Percentiles rank a stretch among this genome's conserved stretches.
Conservation (phyloP, 2,329 filamentous ascomycete genomes). For the Penicillium sp. region DNA sequence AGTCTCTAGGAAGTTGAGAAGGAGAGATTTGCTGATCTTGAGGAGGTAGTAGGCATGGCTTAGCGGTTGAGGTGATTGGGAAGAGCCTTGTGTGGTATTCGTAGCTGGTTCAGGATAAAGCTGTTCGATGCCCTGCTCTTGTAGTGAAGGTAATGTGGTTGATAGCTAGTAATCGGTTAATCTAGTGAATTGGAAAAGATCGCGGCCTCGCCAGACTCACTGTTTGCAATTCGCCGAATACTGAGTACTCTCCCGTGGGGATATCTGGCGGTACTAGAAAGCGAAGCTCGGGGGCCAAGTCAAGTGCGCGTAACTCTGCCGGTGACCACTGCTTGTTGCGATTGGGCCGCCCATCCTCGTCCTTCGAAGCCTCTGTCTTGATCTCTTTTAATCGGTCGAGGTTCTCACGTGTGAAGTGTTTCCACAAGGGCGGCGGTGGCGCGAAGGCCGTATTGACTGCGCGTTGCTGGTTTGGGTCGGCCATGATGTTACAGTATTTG, state of each 20-base stretch:
- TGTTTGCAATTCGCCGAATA: constrained; percentile 69
- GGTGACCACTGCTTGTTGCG: constrained; percentile 35
- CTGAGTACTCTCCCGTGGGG: constrained; percentile 69
- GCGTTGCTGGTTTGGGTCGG: constrained; percentile 53
- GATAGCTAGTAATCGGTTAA: constrained; percentile 40
- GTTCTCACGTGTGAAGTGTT: constrained; percentile 78
- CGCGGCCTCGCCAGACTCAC: constrained; percentile 35
- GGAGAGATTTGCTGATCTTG: constrained; percentile 75
- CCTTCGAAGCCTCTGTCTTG: constrained; percentile 41
- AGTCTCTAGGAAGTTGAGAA: constrained; percentile 87
- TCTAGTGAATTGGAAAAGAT: not conserved
- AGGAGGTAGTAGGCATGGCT: constrained; percentile 65
- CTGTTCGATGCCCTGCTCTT: constrained; percentile 69
- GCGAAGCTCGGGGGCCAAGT: constrained; percentile 69
- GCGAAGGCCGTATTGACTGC: constrained; percentile 69
- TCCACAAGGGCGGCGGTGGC: constrained; percentile 86
- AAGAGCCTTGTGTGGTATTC: constrained; percentile 54
- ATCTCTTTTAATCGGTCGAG: constrained; percentile 58
- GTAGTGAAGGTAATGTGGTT: constrained; percentile 65
- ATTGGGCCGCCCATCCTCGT: constrained; percentile 26
- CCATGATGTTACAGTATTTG: constrained; percentile 58
- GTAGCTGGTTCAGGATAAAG: constrained; percentile 59
- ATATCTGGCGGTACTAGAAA: constrained; percentile 79
- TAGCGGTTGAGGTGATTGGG: constrained; percentile 42
- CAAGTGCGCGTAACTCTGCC: constrained; percentile 35